Conservation (phyloP, 2,329 filamentous ascomycete genomes). For the Aquanectria penicillioides region DNA sequence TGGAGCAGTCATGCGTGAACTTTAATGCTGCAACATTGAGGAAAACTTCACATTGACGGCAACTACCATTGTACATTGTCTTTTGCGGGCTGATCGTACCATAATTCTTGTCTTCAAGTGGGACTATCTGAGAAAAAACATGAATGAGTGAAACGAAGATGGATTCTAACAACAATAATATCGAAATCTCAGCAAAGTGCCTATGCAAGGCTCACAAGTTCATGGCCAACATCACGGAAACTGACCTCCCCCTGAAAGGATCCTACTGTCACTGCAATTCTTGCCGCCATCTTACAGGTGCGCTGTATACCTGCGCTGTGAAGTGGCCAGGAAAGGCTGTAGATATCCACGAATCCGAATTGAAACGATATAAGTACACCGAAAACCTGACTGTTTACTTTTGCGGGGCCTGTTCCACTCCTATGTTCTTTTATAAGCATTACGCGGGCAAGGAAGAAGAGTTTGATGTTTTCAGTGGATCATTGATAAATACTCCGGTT, state of each 20-base stretch:
- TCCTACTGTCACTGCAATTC: conserved; percentile 60
- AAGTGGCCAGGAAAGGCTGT: conserved; percentile 34
- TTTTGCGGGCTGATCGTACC: too few relatives aligned
- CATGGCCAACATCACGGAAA: conserved; percentile 43
- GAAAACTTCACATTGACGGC: too few relatives aligned
- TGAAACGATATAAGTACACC: conserved; percentile 52
- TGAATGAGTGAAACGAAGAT: too few relatives aligned
- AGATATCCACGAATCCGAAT: conserved; percentile 30
- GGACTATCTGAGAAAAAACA: too few relatives aligned
- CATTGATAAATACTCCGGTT: conserved; percentile 43
- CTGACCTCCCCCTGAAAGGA: conserved; percentile 53
- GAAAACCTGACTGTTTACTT: conserved; percentile 48
- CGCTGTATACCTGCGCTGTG: conserved; percentile 48
- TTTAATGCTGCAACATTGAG: too few relatives aligned
- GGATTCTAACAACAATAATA: not conserved
- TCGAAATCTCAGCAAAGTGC: conserved; percentile 48
- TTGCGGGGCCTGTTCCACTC: conserved; percentile 55
- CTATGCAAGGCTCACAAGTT: conserved; percentile 57
- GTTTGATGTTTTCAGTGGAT: conserved; percentile 51
- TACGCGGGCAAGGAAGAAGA: conserved; percentile 11
- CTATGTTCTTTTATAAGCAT: conserved; percentile 53
- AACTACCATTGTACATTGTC: too few relatives aligned
- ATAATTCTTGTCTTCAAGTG: too few relatives aligned
- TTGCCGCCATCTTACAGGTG: conserved; percentile 57
- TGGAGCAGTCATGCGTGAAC: too few relatives aligned